Evolutionary conservation across 345 rosid species (phyloP).

Genomic region (Populus deltoides): DNA sequence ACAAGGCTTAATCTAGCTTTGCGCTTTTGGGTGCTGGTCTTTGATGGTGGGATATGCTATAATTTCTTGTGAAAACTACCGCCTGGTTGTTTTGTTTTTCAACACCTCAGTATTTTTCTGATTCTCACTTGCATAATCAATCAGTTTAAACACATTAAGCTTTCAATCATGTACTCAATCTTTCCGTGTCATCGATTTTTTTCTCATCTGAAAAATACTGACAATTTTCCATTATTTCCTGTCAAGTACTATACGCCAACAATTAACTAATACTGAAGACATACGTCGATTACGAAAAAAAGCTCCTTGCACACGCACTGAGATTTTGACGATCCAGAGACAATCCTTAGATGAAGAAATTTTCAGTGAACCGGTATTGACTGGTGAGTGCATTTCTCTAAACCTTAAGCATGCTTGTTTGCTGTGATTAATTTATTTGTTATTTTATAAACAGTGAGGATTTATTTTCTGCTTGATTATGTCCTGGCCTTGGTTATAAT

Average conservation of each 20-base stretch:
- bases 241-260: conserved; percentile 80
- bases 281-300: conserved; percentile 92
- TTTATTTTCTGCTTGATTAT: neutral
- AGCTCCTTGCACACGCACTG: conserved; percentile 94
- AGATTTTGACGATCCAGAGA: conserved; percentile 79
- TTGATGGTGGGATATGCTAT: neutral
- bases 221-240: conserved; percentile 26
- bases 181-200: neutral
- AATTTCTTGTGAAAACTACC: neutral
- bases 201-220: conserved; percentile 7
- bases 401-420: conserved; percentile 11
- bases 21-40: neutral
- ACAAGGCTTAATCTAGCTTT: neutral
- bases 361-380: conserved; percentile 55
- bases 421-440: neutral
- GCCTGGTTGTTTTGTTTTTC: neutral
- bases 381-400: conserved; percentile 58
- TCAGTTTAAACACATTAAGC: neutral
- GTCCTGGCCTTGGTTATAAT: neutral
- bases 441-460: neutral
- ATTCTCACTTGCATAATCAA: neutral
- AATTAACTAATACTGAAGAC: conserved; percentile 78
- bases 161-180: neutral
- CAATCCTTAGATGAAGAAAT: conserved; percentile 73
- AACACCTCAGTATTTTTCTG: neutral